Evolutionary conservation across 441 rosid genomes (phyloP).

Genomic region (Mallotus repandus): DNA sequence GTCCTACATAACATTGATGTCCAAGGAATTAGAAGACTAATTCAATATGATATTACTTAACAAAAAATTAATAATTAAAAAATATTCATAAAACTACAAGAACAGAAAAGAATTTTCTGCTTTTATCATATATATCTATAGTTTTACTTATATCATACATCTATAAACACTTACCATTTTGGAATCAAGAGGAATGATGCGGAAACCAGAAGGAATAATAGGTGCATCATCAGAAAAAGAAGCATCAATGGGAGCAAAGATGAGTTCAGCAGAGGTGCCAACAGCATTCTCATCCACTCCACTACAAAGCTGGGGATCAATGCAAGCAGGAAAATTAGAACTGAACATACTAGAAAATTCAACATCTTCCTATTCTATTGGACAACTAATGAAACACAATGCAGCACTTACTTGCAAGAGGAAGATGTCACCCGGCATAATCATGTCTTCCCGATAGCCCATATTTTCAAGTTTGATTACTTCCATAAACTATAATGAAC

Average conservation of each 20-base stretch:
- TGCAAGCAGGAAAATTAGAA: slow-evolving; percentile 6
- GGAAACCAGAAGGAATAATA: slow-evolving; percentile 94
- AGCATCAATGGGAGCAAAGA: slow-evolving; percentile 95
- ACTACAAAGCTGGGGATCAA: slow-evolving; percentile 60
- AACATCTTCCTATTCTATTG: not conserved
- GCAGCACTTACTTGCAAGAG: slow-evolving; percentile 69
- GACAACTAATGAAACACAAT: not conserved
- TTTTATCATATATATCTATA: not conserved
- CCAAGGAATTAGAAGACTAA: slow-evolving; percentile 7
- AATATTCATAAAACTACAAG: not conserved
- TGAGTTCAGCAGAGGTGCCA: slow-evolving; percentile 88
- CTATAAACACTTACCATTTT: slow-evolving; percentile 48
- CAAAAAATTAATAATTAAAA: not conserved
- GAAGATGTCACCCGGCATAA: slow-evolving; percentile 77
- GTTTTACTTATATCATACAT: not conserved
- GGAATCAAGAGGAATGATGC: slow-evolving; percentile 91
- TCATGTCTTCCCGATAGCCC: slow-evolving; percentile 79
- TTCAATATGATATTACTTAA: not conserved
- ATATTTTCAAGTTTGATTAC: slow-evolving; percentile 87
- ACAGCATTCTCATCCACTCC: slow-evolving; percentile 93
- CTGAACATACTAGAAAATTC: not conserved
- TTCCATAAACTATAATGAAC: slow-evolving; percentile 66
- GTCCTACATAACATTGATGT: slow-evolving; percentile 47
- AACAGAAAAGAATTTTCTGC: not conserved
- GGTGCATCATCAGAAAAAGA: slow-evolving; percentile 98